These are phyloP conservation scores for Vitellaria paradoxa DNA, from an alignment of 179 eudicot species.

Conservation along the genomic window DNA sequence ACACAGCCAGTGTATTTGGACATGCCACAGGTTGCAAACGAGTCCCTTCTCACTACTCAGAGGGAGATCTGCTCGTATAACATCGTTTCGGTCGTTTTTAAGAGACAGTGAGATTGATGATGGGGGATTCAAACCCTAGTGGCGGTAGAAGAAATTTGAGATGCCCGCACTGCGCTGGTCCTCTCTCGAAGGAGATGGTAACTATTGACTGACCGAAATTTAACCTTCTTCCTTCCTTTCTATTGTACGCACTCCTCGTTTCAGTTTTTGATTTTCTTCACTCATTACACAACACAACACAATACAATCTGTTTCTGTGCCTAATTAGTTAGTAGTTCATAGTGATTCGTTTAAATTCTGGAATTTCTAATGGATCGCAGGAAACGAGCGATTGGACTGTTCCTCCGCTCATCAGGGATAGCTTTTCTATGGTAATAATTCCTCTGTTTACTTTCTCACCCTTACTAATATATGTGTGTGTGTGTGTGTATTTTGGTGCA, in stretches of 20 bases:
- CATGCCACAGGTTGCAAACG: too few relatives aligned
- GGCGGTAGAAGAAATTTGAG: slow-evolving; percentile 3
- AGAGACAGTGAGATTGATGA: not conserved
- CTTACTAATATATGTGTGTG: not conserved
- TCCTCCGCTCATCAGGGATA: slow-evolving; percentile 67
- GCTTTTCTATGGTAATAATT: slow-evolving; percentile 66
- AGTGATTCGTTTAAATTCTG: too few relatives aligned
- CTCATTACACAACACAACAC: not conserved
- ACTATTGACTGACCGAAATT: not conserved
- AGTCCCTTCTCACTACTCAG: too few relatives aligned
- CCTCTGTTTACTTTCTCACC: not conserved
- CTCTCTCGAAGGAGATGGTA: slow-evolving; percentile 42
- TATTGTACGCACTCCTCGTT: not conserved
- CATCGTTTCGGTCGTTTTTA: too few relatives aligned
- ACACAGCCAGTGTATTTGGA: too few relatives aligned
- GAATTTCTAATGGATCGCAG: slow-evolving; percentile 28
- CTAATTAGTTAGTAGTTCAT: too few relatives aligned
- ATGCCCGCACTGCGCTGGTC: slow-evolving; percentile 60
- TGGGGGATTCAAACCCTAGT: slow-evolving; percentile 27
- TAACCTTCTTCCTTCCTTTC: not conserved
- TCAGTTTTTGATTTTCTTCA: not conserved
- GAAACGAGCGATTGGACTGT: slow-evolving; percentile 82
- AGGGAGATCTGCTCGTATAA: too few relatives aligned
- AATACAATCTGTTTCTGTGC: too few relatives aligned
- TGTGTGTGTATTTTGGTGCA: not conserved